phyloP scores from a whole-genome alignment of 495 filamentous ascomycete genomes.

The Hypoxylon fragiforme region DNA sequence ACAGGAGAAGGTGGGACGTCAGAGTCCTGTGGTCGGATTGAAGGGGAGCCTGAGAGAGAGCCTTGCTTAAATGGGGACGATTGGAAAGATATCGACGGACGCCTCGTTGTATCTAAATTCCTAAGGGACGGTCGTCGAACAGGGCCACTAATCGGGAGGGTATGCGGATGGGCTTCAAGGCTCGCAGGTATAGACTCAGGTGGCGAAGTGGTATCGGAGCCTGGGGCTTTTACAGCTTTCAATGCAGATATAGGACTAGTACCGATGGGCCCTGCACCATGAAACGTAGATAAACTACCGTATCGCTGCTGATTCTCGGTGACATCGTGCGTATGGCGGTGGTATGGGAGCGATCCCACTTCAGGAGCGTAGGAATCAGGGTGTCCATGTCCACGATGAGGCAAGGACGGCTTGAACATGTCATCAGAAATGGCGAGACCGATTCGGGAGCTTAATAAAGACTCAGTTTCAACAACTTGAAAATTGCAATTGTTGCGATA shows the following conservation, averaged over 20 bases:
- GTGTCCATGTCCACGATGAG: constrained; percentile 41
- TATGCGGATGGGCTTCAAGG: constrained; percentile 44
- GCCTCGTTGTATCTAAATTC: constrained; percentile 43
- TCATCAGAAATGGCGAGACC: constrained; percentile 85
- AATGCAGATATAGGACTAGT: constrained; percentile 88
- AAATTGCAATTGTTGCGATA: constrained; percentile 91
- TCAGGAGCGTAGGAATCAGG: constrained; percentile 53
- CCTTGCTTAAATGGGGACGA: constrained; percentile 84
- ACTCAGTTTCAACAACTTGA: constrained; percentile 86
- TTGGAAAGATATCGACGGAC: constrained; percentile 90
- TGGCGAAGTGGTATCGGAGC: constrained; percentile 64
- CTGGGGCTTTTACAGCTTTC: constrained; percentile 62
- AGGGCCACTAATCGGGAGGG: constrained; percentile 47
- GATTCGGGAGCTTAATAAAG: constrained; percentile 90
- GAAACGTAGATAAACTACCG: constrained; percentile 91
- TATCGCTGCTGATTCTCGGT: constrained; percentile 80
- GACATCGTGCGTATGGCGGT: constrained; percentile 49
- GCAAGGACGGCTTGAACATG: constrained; percentile 76
- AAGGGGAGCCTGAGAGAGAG: constrained; percentile 88
- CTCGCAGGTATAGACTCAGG: constrained; percentile 63
- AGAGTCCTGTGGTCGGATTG: constrained; percentile 40
- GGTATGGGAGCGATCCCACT: constrained; percentile 73
- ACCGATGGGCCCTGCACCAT: constrained; percentile 73
- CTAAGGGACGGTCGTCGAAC: constrained; percentile 50
- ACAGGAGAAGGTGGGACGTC: constrained; percentile 62